Percentiles rank a stretch among this genome's conserved stretches.
These are phyloP conservation scores for Lentinula aciculospora DNA, from an alignment of 768 basidiomycete genomes.

Conservation along the genomic window DNA sequence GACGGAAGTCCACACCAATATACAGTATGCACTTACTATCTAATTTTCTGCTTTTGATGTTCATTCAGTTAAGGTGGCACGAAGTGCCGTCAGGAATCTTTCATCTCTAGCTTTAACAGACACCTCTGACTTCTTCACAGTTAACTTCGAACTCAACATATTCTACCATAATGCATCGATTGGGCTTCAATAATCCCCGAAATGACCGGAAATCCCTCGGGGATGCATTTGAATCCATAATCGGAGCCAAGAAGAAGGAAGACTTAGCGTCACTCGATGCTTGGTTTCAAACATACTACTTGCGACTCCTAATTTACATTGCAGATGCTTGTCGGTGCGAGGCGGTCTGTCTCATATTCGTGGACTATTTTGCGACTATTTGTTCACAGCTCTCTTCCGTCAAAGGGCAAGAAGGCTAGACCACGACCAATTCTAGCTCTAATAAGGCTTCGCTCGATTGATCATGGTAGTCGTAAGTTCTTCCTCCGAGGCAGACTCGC, in stretches of 20 bases:
- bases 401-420: background rate
- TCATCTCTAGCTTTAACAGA: no score
- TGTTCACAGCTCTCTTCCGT: background rate
- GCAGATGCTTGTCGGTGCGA: slow-evolving; percentile 21
- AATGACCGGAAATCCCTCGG: background rate
- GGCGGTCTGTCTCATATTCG: background rate
- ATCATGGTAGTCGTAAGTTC: background rate
- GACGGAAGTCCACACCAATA: slow-evolving; percentile 26
- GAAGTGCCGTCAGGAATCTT: background rate
- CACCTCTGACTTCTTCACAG: background rate
- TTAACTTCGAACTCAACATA: slow-evolving; percentile 30
- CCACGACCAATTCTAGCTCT: background rate
- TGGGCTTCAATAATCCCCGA: slow-evolving; percentile 19
- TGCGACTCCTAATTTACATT: slow-evolving; percentile 28
- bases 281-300: slow-evolving; percentile 33
- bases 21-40: slow-evolving; percentile 21
- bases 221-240: slow-evolving; percentile 41
- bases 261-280: slow-evolving; percentile 29
- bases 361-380: background rate
- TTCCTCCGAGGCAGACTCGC: background rate
- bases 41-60: background rate
- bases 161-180: slow-evolving; percentile 30
- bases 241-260: slow-evolving; percentile 37
- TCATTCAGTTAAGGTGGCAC: background rate
- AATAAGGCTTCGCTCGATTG: background rate